Evolutionary conservation across 2,329 filamentous ascomycete genomes (phyloP), one percentile per base, ranked within the genome.

Genomic region (Arthrobotrys sinensis): DNA sequence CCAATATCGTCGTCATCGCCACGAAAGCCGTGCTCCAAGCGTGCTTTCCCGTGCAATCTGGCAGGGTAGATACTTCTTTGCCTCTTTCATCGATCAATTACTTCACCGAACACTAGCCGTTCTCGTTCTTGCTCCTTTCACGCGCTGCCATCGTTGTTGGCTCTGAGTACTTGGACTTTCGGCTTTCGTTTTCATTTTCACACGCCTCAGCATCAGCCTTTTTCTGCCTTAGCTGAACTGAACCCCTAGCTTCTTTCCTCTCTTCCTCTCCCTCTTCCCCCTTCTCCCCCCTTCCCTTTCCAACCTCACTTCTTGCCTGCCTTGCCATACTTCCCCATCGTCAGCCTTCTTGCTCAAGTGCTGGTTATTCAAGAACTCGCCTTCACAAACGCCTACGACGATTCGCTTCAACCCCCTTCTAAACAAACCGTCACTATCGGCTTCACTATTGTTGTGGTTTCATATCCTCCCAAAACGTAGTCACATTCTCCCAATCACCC

Each of bases 401-500:
- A 1, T 67, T 21, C 40, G 11, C 24, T 19, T 24, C 55, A 14
- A 38, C 32, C 57, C 52, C 68, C 48, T 64, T 72, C 34, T 14
- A 36, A 72, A 46, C 50, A 40, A 21, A 53, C 46, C 7, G 45
- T 24, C 67, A 63, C 52, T 46, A 14, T 36, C 50, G 46, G 19
- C 50, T 14, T 53, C 38, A 8, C 46, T 24, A 40, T 40, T 52
- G 19, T 71, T 71, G 67, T 71, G 55, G 53, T 71, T 71, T 55
- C 57, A 14, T 40, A 65, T 43, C 34, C 45, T 57, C 46, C 69
- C 38, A 73, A 73, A 73, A 73, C 50, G 69, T 73, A 73, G 69
- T 73, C 69, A 73, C 64, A 65, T 52, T 52, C 60, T 28, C 69
- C 46, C 19, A 12, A 19, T 12, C 46, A 38, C 38, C 64, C 38